phyloP scores from a whole-genome alignment of 2,329 filamentous ascomycete genomes.

The Aspergillus luchuensis region DNA sequence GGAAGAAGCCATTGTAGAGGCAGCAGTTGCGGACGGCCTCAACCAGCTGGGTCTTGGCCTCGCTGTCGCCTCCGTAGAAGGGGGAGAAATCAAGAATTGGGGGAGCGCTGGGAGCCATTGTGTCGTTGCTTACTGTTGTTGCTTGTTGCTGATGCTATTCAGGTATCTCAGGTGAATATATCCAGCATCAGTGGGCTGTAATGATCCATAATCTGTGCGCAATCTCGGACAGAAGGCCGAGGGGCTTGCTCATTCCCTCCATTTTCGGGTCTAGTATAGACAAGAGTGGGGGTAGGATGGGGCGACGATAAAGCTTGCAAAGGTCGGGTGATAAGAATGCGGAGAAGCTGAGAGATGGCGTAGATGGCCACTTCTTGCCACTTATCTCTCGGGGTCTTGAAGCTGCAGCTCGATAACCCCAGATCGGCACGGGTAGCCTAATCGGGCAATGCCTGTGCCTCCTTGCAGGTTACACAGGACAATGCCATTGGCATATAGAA shows the following conservation, averaged over 20 bases:
- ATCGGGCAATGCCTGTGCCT: neutral
- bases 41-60: conserved; percentile 33
- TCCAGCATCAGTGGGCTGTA: neutral
- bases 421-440: neutral
- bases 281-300: conserved; percentile 15
- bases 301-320: conserved; percentile 12
- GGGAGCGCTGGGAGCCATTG: conserved; percentile 31
- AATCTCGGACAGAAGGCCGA: conserved; percentile 15
- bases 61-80: conserved; percentile 33
- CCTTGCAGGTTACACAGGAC: conserved; percentile 19
- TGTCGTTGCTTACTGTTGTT: neutral
- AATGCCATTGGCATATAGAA: conserved; percentile 11
- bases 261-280: neutral
- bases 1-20: conserved; percentile 47
- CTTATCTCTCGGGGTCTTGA: neutral
- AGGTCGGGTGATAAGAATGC: neutral
- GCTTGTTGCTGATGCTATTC: neutral
- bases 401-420: neutral
- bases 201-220: neutral
- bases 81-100: conserved; percentile 39
- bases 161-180: neutral
- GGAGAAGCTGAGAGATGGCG: neutral
- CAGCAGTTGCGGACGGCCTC: conserved; percentile 30
- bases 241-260: neutral
- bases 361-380: neutral